Evolutionary conservation across 495 filamentous ascomycete species (phyloP).

Genomic region (Cairneyella variabilis): DNA sequence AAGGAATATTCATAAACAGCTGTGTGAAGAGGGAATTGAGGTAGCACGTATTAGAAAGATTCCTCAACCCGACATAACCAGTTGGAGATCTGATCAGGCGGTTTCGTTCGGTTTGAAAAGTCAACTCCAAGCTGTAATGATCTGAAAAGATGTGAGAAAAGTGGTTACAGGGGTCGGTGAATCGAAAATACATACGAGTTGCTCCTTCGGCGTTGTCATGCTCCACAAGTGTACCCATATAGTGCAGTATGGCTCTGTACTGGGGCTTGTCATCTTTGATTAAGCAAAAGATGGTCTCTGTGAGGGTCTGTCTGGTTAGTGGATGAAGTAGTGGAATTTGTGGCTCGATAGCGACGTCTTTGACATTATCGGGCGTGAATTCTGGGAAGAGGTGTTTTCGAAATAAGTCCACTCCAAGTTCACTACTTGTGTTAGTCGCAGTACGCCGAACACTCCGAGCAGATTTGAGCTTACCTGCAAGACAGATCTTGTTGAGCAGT

Average conservation of each 20-base stretch:
- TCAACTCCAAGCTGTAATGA: slow-evolving; percentile 50
- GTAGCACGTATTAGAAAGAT: slow-evolving; percentile 96
- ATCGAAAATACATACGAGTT: slow-evolving; percentile 11
- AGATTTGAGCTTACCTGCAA: slow-evolving; percentile 33
- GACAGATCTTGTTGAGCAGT: slow-evolving; percentile 39
- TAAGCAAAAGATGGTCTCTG: slow-evolving; percentile 57
- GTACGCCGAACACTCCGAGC: not conserved
- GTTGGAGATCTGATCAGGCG: slow-evolving; percentile 68
- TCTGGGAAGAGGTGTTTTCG: slow-evolving; percentile 67
- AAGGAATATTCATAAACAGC: slow-evolving; percentile 92
- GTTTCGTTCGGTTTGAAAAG: slow-evolving; percentile 56
- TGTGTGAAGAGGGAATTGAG: slow-evolving; percentile 94
- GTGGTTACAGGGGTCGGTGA: slow-evolving; percentile 6
- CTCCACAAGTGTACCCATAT: slow-evolving; percentile 47
- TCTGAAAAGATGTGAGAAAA: slow-evolving; percentile 20
- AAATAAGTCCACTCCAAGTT: slow-evolving; percentile 58
- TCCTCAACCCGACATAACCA: slow-evolving; percentile 79
- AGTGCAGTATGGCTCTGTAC: slow-evolving; percentile 46
- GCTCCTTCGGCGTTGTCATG: slow-evolving; percentile 32
- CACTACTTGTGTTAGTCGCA: slow-evolving; percentile 25
- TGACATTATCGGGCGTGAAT: slow-evolving; percentile 34
- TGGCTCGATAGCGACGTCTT: slow-evolving; percentile 21
- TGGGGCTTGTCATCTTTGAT: slow-evolving; percentile 48
- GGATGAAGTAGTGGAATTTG: slow-evolving; percentile 48
- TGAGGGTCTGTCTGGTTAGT: slow-evolving; percentile 58